Percentiles rank a stretch among this genome's conserved stretches.
Conservation (phyloP, 2,329 filamentous ascomycete species). For the Calonectria pauciramosa region DNA sequence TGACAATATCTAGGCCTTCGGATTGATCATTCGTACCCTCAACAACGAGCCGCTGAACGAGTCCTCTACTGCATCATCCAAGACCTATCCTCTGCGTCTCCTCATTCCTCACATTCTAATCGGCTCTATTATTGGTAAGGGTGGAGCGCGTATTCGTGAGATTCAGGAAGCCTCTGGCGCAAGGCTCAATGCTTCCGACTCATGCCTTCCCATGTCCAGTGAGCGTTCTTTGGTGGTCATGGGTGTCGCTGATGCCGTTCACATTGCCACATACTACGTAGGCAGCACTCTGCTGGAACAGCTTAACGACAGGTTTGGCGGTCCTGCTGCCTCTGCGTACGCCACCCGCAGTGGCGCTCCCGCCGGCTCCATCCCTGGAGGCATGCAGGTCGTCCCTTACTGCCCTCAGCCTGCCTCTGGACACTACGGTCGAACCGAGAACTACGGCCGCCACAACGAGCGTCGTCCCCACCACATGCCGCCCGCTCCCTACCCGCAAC, state of each 20-base stretch:
- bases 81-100: conserved; percentile 96
- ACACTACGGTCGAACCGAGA: conserved; percentile 91
- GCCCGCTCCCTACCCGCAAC: conserved; percentile 78
- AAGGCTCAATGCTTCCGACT: conserved; percentile 95
- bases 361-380: conserved; percentile 92
- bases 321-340: conserved; percentile 96
- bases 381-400: conserved; percentile 99
- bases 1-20: conserved; percentile 80
- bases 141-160: conserved; percentile 94
- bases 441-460: conserved; percentile 81
- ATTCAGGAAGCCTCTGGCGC: conserved; percentile 98
- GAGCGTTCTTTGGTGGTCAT: conserved; percentile 98
- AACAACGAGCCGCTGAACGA: conserved; percentile 95
- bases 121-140: conserved; percentile 98
- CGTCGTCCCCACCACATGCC: conserved; percentile 81
- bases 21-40: conserved; percentile 95
- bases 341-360: conserved; percentile 94
- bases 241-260: conserved; percentile 96
- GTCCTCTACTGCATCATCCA: conserved; percentile 91
- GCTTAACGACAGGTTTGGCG: conserved; percentile 95
- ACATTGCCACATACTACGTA: conserved; percentile 99
- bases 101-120: conserved; percentile 98
- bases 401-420: conserved; percentile 93
- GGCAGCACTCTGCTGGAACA: conserved; percentile 98
- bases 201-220: conserved; percentile 92